Conservation (phyloP, 1,284 basidiomycete genomes). For the Coniophora puteana region DNA sequence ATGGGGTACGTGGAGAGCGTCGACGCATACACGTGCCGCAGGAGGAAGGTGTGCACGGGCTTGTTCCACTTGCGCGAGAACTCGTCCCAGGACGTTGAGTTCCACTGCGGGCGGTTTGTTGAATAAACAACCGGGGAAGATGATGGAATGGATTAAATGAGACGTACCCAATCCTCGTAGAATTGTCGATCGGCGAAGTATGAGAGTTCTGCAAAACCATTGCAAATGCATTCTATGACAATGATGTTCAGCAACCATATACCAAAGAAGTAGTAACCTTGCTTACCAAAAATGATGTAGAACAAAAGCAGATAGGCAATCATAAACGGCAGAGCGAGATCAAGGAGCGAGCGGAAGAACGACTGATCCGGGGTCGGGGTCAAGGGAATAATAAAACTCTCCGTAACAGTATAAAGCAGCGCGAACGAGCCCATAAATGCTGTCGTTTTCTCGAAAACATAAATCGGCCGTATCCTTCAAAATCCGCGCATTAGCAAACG, state of each 20-base stretch:
- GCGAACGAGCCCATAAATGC: conserved; percentile 97
- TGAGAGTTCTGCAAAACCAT: conserved; percentile 90
- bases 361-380: conserved; percentile 72
- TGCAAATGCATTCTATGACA: conserved; percentile 85
- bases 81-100: conserved; percentile 94
- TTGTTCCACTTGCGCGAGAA: conserved; percentile 98
- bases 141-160: conserved; percentile 1
- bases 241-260: conserved; percentile 4
- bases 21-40: conserved; percentile 92
- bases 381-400: conserved; percentile 88
- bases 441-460: conserved; percentile 92
- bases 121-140: conserved; percentile 8
- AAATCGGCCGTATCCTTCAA: conserved; percentile 79
- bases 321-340: conserved; percentile 94
- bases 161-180: conserved; percentile 87
- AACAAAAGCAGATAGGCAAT: conserved; percentile 76
- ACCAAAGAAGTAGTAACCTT: conserved; percentile 8
- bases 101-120: conserved; percentile 62
- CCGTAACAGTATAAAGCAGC: conserved; percentile 87
- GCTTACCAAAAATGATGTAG: conserved; percentile 77
- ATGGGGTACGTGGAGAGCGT: conserved; percentile 77
- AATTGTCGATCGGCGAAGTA: conserved; percentile 95
- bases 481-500: neutral
- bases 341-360: conserved; percentile 74
- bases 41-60: conserved; percentile 86